Base-by-base conservation (phyloP, 2,329 filamentous ascomycete genomes). In the Sporothrix protearum region DNA sequence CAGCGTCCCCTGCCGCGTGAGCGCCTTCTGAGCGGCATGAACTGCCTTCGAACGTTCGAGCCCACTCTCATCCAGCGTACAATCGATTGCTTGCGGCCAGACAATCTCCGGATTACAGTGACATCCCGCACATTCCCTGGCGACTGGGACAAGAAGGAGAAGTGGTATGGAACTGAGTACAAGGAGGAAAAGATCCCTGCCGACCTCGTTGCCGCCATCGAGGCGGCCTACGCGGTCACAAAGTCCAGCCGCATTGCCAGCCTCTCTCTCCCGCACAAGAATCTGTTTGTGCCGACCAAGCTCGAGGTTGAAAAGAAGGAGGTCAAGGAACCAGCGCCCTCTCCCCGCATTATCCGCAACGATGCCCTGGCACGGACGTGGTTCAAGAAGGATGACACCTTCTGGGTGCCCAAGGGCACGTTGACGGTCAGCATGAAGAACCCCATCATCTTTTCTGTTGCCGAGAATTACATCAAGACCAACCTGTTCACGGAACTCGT, bases 321-420 rank as follows among this genome's bases (percentile, higher is more conserved):
- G 47, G 87, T 96, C n/a, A 85, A 88, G 33, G 88, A 92, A 76
- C 91, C 94, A 1, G 84, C 90, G 0, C 86, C 91, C 71, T 85
- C 89, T 0, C 96, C 96, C 0, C 91, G 90, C 73, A 85, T 99
- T 30, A 91, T 99, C 74, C 90, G 94, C 75, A 94, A 97, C 76
- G 95, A 97, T 75, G 85, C 90, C 6, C 83, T 89, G 45, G 89
- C 92, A 0, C 89, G 94, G 39, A 91, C 93, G 2, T 99, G 96
- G 96, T 97, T 90, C 85, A 99, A 99, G 84, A 98, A 98, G 82
- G 96, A 99, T 77, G 96, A 99, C 76, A 94, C 91, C 0, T 99
- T 98, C 81, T 98, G 95, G 94, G 96, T 98, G 10, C 96, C 96
- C 9, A 97, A 97, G 80, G 96, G 93, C 3, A 96, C 94, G 72